phyloP scores from a whole-genome alignment of 1,284 basidiomycete genomes.

The Sporisorium sorghi region DNA sequence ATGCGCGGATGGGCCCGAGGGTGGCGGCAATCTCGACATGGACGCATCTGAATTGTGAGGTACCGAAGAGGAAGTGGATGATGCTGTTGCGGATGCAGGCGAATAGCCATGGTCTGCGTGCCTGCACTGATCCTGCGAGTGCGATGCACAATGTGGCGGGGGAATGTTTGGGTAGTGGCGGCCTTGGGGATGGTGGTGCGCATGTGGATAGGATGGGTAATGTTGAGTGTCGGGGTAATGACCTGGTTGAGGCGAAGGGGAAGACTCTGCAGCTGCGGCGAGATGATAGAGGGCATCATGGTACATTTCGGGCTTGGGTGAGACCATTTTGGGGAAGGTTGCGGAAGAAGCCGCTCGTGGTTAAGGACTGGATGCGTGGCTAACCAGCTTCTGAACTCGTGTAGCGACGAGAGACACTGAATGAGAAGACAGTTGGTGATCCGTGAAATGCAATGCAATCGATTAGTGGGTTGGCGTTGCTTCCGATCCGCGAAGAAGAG shows the following conservation, averaged over 20 bases:
- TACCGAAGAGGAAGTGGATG: constrained; percentile 17
- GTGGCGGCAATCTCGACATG: constrained; percentile 8
- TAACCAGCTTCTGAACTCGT: too few relatives aligned
- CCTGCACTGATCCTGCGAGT: constrained; percentile 29
- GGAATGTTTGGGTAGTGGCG: constrained; percentile 22
- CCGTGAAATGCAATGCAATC: too few relatives aligned
- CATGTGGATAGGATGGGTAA: constrained; percentile 7
- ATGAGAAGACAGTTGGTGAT: too few relatives aligned
- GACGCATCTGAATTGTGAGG: constrained; percentile 10
- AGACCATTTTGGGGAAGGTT: constrained; percentile 14
- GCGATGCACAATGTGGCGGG: constrained; percentile 14
- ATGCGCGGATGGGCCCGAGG: constrained; percentile 4
- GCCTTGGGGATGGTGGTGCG: constrained; percentile 18
- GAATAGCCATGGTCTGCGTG: constrained; percentile 30
- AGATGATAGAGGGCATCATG: constrained; percentile 50
- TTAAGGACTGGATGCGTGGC: too few relatives aligned
- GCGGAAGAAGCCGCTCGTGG: too few relatives aligned
- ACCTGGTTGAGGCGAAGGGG: constrained; percentile 33
- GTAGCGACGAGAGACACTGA: too few relatives aligned
- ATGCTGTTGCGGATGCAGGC: constrained; percentile 18
- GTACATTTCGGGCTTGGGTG: constrained; percentile 41
- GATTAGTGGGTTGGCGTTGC: too few relatives aligned
- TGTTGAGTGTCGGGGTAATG: constrained; percentile 25
- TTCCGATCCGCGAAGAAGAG: too few relatives aligned
- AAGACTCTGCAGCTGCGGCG: constrained; percentile 43